Evolutionary conservation across 1,139 yeast species (phyloP).

Genomic region (Tardiomyces blankii): DNA sequence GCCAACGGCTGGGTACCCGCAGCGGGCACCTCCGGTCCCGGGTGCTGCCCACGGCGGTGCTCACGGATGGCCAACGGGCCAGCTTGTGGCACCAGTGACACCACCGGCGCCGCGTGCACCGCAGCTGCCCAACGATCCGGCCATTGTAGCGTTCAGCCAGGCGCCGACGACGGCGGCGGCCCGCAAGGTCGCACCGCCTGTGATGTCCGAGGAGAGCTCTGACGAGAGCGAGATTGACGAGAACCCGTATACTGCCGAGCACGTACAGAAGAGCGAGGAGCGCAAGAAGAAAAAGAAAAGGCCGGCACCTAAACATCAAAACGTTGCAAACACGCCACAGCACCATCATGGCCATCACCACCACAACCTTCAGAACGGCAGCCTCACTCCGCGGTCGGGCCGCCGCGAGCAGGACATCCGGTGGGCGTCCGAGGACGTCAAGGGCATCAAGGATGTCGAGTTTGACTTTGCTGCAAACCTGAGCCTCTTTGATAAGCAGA

Average conservation of each 20-base stretch:
- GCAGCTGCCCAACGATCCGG: conserved; percentile 2
- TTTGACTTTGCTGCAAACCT: conserved; percentile 82
- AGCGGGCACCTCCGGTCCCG: neutral
- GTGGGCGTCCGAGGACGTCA: conserved; percentile 47
- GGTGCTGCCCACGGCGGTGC: neutral
- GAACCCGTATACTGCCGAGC: neutral
- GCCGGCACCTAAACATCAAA: neutral
- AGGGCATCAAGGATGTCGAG: conserved; percentile 37
- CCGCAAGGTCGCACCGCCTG: neutral
- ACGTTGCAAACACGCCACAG: conserved; percentile 1
- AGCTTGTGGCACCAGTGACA: neutral
- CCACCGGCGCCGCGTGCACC: conserved; percentile 1
- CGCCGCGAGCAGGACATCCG: conserved; percentile 20
- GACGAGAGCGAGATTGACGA: neutral
- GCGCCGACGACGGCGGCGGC: neutral
- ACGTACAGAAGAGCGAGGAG: neutral
- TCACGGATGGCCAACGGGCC: neutral
- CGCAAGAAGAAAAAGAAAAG: neutral
- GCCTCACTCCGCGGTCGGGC: conserved; percentile 1
- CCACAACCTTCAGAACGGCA: conserved; percentile 3
- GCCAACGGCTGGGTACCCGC: too few relatives aligned
- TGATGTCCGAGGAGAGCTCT: neutral
- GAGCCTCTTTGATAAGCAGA: conserved; percentile 70
- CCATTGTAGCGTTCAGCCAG: neutral
- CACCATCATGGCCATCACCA: neutral